Evolutionary conservation across 495 filamentous ascomycete genomes (phyloP).

Genomic region (Delitschia confertaspora): DNA sequence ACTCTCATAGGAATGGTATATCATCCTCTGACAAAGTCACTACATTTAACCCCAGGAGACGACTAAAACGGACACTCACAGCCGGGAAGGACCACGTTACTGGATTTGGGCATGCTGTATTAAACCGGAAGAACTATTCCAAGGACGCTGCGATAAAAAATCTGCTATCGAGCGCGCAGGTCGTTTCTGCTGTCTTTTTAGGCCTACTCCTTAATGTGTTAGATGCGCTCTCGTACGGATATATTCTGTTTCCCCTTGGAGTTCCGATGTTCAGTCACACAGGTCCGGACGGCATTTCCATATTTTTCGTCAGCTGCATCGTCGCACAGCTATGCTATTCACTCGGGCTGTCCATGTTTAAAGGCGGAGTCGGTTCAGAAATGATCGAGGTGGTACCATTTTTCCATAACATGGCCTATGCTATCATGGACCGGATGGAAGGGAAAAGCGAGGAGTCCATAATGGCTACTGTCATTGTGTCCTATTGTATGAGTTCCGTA

Average conservation of each 20-base stretch:
- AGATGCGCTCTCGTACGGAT: constrained; percentile 82
- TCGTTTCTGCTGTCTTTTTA: constrained; percentile 76
- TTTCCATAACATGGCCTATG: constrained; percentile 93
- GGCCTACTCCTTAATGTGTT: constrained; percentile 86
- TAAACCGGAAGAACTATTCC: constrained; percentile 66
- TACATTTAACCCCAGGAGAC: neutral
- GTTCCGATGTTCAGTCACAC: constrained; percentile 72
- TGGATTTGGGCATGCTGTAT: constrained; percentile 11
- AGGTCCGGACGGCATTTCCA: constrained; percentile 88
- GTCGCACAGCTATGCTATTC: constrained; percentile 92
- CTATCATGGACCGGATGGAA: constrained; percentile 69
- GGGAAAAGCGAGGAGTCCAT: constrained; percentile 74
- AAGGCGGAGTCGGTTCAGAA: constrained; percentile 90
- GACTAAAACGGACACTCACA: constrained; percentile 5
- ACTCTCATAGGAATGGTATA: neutral
- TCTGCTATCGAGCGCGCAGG: constrained; percentile 52
- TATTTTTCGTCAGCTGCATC: constrained; percentile 97
- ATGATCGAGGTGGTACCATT: constrained; percentile 98
- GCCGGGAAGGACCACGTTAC: constrained; percentile 10
- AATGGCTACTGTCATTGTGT: constrained; percentile 81
- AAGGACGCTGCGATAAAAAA: constrained; percentile 52
- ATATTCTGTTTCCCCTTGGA: constrained; percentile 91
- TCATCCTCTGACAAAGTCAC: neutral
- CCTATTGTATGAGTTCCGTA: constrained; percentile 85
- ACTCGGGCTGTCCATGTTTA: constrained; percentile 72